Evolutionary conservation across 2,329 filamentous ascomycete species (phyloP), one percentile per base, ranked within the genome.

Genomic region (Aspergillus ochraceoroseus): DNA sequence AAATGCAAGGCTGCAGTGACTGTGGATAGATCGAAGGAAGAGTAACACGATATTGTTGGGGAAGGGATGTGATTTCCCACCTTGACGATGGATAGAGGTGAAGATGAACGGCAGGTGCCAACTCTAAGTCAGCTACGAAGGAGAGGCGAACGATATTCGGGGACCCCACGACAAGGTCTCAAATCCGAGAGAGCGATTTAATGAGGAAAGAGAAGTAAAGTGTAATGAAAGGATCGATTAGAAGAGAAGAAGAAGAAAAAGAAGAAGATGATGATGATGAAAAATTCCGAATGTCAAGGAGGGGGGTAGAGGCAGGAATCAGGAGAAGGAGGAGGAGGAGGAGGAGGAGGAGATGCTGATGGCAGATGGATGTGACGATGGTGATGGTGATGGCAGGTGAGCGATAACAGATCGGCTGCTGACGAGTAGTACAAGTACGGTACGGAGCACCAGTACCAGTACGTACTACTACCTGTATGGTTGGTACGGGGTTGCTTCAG

Each of bases 281-380:
- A n/a, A n/a, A n/a, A n/a, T n/a, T n/a, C n/a, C 20, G 20, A 9
- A 22, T 22, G 20, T 22, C 5, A 22, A 22, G 20, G 20, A 22
- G 20, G 32, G 9, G 20, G 12, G 14, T 11, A 22, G 26, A 29
- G 32, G n/a, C 15, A 15, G 13, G 4, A 30, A 12, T 14, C 23
- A 22, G 15, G 12, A n/a, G n/a, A 34, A 15, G 27, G 5, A 13
- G 17, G 11, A 29, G 32, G 17, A 19, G 25, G 19, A 13, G n/a
- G 29, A 13, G 20, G 36, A 32, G 30, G 28, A 31, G 35, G 19
- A 7, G 9, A 26, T 27, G 34, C 20, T 38, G 34, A 43, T 38
- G 41, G 34, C 34, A 35, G 41, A 39, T 27, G 41, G n/a, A 43
- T 39, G 30, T 35, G 41, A 38, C 35, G 39, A 42, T 26, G 32